Evolutionary conservation across 2,329 filamentous ascomycete species (phyloP).

Genomic region (Immersiporthe knoxdaviesiana): DNA sequence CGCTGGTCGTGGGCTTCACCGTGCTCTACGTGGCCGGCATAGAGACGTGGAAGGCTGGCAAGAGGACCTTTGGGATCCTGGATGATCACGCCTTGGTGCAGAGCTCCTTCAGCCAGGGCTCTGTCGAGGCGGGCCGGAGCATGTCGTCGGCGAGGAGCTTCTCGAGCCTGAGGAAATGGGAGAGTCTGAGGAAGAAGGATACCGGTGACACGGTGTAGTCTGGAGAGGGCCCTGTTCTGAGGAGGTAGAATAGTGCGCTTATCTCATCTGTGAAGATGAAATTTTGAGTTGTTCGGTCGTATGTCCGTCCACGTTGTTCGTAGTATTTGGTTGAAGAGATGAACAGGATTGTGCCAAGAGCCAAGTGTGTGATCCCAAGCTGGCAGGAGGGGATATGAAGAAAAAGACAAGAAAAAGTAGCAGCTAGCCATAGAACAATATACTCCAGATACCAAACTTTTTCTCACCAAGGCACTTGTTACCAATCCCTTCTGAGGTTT

Average conservation of each 20-base stretch:
- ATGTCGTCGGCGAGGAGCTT: conserved; percentile 55
- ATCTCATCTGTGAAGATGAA: background rate
- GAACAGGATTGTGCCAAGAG: too few species aligned
- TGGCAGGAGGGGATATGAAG: background rate
- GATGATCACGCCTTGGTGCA: conserved; percentile 55
- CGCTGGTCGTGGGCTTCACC: conserved; percentile 65
- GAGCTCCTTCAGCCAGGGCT: conserved; percentile 57
- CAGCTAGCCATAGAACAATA: too few species aligned
- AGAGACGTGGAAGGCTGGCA: conserved; percentile 72
- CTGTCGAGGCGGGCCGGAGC: conserved; percentile 47
- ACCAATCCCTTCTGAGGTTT: background rate
- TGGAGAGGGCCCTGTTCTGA: background rate
- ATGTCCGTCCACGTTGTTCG: background rate
- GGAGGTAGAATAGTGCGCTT: background rate
- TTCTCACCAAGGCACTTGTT: too few species aligned
- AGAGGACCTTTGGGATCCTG: conserved; percentile 59
- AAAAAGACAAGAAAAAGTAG: too few species aligned
- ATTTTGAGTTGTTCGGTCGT: background rate
- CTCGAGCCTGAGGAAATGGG: conserved; percentile 51
- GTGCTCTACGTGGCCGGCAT: conserved; percentile 68
- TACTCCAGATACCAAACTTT: too few species aligned
- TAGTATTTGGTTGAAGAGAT: too few species aligned
- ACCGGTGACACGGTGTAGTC: conserved; percentile 31
- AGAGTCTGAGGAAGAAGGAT: conserved; percentile 40
- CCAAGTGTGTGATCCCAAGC: background rate